Evolutionary conservation across 2,329 filamentous ascomycete species (phyloP), one percentile per base, ranked within the genome.

Genomic region (Lasiodiplodia gonubiensis): DNA sequence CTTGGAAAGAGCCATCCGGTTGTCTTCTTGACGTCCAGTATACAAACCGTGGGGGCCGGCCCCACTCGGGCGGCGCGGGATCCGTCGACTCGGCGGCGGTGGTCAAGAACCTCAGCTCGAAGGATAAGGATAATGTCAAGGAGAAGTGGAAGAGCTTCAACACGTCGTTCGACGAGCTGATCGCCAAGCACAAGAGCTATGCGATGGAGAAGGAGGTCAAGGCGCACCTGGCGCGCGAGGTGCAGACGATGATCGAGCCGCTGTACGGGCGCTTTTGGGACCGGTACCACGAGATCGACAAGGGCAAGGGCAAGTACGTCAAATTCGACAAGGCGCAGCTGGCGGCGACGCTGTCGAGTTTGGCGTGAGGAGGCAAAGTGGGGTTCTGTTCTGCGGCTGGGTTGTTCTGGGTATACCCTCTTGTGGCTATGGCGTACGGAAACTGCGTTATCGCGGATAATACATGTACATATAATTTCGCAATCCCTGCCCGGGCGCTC

Each of bases 221-320:
- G 52, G 86, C 88, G 70, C 88, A 91, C 80, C 86, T 98, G 74
- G 90, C 89, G 18, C 89, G 90, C 73, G 94, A 97, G 75, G 90
- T 98, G 70, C 92, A 95, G 78, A 90, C 90, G 73, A 92, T 97
- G 81, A 90, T 99, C 67, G 94, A 98, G 81, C 94, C 94, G 66
- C 85, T 99, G 16, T 99, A 99, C 81, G 91, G 91, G 70, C 87
- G 95, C 54, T 99, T 99, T 81, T 98, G 93, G 89, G 95, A 98
- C 80, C 88, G 94, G 33, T 99, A 99, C 77, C 94, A 97, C 77
- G 95, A 98, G 80, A 89, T 98, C 71, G 94, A 98, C 81, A 97
- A 97, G 83, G 95, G 95, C 68, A 96, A 94, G 81, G 94, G 94
- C 72, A 99, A 99, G 80, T 97, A 98, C 80, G 93, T 97, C 78